phyloP scores from a whole-genome alignment of 352 stramenopile genomes.

The Phytopythium mirpurense region DNA sequence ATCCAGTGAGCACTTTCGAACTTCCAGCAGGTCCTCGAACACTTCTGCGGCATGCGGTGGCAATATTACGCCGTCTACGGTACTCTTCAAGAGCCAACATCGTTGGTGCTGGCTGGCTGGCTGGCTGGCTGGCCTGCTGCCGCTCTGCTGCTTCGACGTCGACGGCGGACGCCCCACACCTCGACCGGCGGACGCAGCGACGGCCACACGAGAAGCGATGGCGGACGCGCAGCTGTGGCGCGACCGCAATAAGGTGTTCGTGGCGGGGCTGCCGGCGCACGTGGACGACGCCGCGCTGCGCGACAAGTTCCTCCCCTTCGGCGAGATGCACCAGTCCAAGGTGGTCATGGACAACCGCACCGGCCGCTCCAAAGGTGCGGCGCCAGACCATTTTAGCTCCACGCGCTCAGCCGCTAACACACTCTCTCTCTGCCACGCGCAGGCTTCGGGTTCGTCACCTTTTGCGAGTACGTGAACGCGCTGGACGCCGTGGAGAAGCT shows the following conservation, averaged over 20 bases:
- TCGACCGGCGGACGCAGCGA: too few relatives aligned
- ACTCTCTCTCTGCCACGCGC: neutral
- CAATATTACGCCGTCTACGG: neutral
- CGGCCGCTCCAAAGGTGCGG: constrained; percentile 33
- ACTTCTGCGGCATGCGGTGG: neutral
- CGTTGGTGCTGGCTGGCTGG: neutral
- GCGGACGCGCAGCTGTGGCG: constrained; percentile 68
- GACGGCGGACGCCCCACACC: too few relatives aligned
- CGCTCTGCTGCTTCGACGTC: too few relatives aligned
- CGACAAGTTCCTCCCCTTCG: constrained; percentile 68
- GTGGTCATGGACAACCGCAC: constrained; percentile 73
- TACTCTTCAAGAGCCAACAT: neutral
- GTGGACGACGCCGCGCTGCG: constrained; percentile 66
- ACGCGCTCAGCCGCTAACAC: too few relatives aligned
- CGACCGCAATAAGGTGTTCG: constrained; percentile 87
- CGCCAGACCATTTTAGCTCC: too few relatives aligned
- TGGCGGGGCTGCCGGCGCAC: constrained; percentile 57
- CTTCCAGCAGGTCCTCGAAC: too few relatives aligned
- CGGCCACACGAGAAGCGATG: too few relatives aligned
- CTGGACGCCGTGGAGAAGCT: constrained; percentile 73
- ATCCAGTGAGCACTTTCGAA: too few relatives aligned
- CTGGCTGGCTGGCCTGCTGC: too few relatives aligned
- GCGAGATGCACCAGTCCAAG: constrained; percentile 85
- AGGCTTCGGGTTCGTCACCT: constrained; percentile 84
- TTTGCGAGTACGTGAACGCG: constrained; percentile 71